A percentile compares a stretch with the other conserved stretches of the same genome.
Evolutionary conservation across 495 filamentous ascomycete genomes (phyloP).

Genomic region (Aspergillus haitiensis): DNA sequence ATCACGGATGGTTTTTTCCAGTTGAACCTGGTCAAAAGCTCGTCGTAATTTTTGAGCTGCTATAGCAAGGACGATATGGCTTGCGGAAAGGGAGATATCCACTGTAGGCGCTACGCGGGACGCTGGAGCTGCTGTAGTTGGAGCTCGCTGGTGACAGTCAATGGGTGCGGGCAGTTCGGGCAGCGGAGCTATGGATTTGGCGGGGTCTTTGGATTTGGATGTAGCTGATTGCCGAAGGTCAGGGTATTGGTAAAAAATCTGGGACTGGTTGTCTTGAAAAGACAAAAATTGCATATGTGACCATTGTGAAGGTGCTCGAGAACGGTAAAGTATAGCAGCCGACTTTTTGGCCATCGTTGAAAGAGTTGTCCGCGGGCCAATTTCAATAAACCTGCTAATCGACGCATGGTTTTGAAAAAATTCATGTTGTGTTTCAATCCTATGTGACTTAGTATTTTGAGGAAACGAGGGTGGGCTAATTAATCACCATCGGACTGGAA

Average conservation of each 20-base stretch:
- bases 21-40: conserved; percentile 25
- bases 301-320: conserved; percentile 53
- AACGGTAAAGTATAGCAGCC: conserved; percentile 89
- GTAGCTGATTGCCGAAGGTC: background rate
- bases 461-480: no score
- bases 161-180: no score
- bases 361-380: conserved; percentile 93
- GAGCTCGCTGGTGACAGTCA: no score
- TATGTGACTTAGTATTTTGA: conserved; percentile 1
- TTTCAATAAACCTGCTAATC: conserved; percentile 92
- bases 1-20: conserved; percentile 26
- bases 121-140: background rate
- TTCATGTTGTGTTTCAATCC: conserved; percentile 95
- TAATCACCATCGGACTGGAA: conserved; percentile 78
- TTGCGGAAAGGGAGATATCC: conserved; percentile 19
- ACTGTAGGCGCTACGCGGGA: conserved; percentile 7
- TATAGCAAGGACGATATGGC: conserved; percentile 23
- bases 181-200: no score
- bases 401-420: conserved; percentile 53
- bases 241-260: conserved; percentile 22
- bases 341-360: conserved; percentile 97
- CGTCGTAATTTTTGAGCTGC: conserved; percentile 29
- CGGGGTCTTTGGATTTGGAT: background rate
- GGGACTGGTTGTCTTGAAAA: conserved; percentile 17
- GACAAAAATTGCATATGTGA: conserved; percentile 19